phyloP scores from a whole-genome alignment of 2,329 filamentous ascomycete genomes.

The Penicillium sp. region DNA sequence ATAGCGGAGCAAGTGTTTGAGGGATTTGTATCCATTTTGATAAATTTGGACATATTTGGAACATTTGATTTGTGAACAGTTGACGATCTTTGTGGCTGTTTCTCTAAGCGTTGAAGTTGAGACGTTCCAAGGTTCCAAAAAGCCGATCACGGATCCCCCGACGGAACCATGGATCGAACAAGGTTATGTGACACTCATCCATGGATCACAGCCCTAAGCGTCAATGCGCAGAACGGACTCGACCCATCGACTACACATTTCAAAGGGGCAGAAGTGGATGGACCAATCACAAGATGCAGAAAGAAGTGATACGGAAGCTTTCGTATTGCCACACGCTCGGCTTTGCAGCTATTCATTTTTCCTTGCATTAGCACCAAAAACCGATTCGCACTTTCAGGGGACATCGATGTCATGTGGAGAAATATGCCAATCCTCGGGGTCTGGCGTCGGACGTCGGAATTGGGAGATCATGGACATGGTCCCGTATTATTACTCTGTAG shows the following conservation, averaged over 20 bases:
- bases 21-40: background rate
- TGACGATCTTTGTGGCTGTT: conserved; percentile 1
- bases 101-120: background rate
- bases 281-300: conserved; percentile 17
- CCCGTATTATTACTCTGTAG: background rate
- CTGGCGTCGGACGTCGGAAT: background rate
- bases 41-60: background rate
- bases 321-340: conserved; percentile 23
- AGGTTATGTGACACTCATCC: conserved; percentile 2
- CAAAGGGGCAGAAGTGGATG: conserved; percentile 1
- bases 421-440: conserved; percentile 8
- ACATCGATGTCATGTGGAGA: conserved; percentile 12
- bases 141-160: conserved; percentile 6
- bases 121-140: background rate
- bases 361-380: conserved; percentile 23
- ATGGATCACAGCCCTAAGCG: conserved; percentile 11
- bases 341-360: conserved; percentile 20
- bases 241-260: conserved; percentile 8
- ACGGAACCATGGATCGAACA: conserved; percentile 2
- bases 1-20: background rate
- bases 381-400: conserved; percentile 8
- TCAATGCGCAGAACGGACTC: conserved; percentile 14
- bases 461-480: conserved; percentile 3
- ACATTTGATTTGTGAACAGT: background rate
- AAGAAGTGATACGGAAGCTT: conserved; percentile 16